A percentile compares a stretch with the other conserved stretches of the same genome.
phyloP scores from a whole-genome alignment of 208 protist species.

The Acanthamoeba sp. region DNA sequence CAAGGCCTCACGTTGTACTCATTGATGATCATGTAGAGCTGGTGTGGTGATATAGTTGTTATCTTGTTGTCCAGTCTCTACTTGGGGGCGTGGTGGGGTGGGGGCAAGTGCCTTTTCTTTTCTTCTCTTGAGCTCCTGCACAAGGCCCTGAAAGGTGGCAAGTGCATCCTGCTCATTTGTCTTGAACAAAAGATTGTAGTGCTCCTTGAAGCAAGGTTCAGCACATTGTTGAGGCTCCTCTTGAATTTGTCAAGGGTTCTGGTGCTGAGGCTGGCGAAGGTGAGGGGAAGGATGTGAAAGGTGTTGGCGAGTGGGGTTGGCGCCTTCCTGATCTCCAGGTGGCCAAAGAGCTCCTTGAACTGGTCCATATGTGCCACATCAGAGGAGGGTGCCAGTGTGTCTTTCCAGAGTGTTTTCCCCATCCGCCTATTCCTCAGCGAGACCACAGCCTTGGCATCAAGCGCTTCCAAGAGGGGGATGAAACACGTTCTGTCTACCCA shows the following conservation, averaged over 20 bases:
- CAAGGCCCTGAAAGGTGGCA: neutral
- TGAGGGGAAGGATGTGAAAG: conserved; percentile 69
- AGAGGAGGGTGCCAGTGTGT: conserved; percentile 58
- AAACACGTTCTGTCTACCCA: conserved; percentile 19
- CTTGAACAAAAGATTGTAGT: conserved; percentile 42
- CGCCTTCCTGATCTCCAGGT: conserved; percentile 67
- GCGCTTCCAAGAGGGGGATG: conserved; percentile 19
- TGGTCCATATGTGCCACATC: neutral
- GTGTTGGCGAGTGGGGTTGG: conserved; percentile 58
- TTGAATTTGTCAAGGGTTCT: neutral
- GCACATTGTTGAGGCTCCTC: conserved; percentile 5
- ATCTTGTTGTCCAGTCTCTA: no score
- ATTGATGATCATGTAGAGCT: conserved; percentile 41
- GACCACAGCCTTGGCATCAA: conserved; percentile 46
- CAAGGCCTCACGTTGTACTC: conserved; percentile 57
- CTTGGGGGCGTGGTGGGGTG: no score
- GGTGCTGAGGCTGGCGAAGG: conserved; percentile 27
- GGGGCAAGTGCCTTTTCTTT: neutral
- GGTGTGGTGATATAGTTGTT: neutral
- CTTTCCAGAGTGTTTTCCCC: conserved; percentile 49
- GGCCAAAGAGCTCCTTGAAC: conserved; percentile 72
- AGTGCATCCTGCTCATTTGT: neutral
- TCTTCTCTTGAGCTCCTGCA: neutral
- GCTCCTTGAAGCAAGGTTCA: conserved; percentile 11
- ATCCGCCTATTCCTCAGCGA: conserved; percentile 41